These are phyloP conservation scores for Macroventuria anomochaeta DNA, from an alignment of 2,329 filamentous ascomycete genomes.

Conservation along the genomic window DNA sequence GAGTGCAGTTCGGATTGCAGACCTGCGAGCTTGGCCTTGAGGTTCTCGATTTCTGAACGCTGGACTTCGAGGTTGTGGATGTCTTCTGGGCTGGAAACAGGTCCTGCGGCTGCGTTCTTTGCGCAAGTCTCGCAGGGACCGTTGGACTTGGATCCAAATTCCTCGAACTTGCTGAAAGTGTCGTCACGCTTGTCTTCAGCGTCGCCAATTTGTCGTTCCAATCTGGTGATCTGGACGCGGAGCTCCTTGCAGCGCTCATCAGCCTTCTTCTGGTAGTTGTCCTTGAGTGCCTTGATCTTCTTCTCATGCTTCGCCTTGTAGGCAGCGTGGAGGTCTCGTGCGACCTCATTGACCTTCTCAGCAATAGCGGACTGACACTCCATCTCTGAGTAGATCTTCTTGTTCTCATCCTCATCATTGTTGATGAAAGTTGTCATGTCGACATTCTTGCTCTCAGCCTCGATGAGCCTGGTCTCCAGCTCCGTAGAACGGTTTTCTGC, in stretches of 20 bases:
- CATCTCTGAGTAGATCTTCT: conserved; percentile 49
- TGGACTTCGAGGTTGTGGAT: conserved; percentile 64
- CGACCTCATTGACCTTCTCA: conserved; percentile 77
- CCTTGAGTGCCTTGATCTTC: conserved; percentile 88
- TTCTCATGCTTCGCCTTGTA: conserved; percentile 98
- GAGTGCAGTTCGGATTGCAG: conserved; percentile 74
- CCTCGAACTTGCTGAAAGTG: conserved; percentile 64
- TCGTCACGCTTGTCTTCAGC: conserved; percentile 70
- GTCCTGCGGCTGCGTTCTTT: conserved; percentile 14
- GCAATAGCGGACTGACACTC: conserved; percentile 73
- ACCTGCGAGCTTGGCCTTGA: conserved; percentile 76
- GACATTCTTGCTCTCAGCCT: conserved; percentile 72
- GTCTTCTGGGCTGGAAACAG: conserved; percentile 47
- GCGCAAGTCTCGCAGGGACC: conserved; percentile 24
- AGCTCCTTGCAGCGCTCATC: conserved; percentile 86
- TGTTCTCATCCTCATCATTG: conserved; percentile 44
- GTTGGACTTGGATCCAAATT: conserved; percentile 16
- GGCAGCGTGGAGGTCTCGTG: conserved; percentile 84
- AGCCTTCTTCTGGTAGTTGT: conserved; percentile 82
- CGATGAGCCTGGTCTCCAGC: conserved; percentile 58
- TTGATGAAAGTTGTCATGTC: conserved; percentile 66
- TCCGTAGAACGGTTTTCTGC: conserved; percentile 78
- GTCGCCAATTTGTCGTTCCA: conserved; percentile 76
- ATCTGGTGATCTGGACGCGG: conserved; percentile 71
- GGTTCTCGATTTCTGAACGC: conserved; percentile 70